Base-by-base conservation (phyloP, 169 alveolate genomes). In the Plasmodium yoelii region DNA sequence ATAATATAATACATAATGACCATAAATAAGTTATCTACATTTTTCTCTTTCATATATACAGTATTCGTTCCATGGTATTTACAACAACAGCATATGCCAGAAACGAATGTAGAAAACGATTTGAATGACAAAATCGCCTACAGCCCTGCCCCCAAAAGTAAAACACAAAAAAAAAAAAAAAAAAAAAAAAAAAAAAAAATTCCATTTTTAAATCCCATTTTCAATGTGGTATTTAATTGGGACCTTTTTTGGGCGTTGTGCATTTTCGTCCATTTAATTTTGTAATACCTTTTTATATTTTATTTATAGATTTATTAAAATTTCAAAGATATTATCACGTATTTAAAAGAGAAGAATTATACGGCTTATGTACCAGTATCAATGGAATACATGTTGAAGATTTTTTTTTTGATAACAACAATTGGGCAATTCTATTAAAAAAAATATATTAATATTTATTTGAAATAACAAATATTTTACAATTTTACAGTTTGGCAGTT, bases 261-360 rank as follows among this genome's bases (percentile, higher is more conserved):
- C n/a, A 13, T 47, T 47, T 13, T 47, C 56, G 3, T 10, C 56
- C n/a, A 13, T 47, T 47, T 8, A 47, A 47, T 61, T 75, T 53
- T 74, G 19, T n/a, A 8, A 57, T 5, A 0, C 0, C 28, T 5
- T 57, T 57, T 57, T 57, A 15, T 57, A 8, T 24, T 18, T 24
- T 19, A 51, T 51, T 19, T 19, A 44, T 34, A 75, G 88, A 75
- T 63, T 60, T 75, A 13, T 13, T 94, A 88, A 92, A 88, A 65
- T 51, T 92, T n/a, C 77, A 94, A 73, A 92, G 99, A 84, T 97
- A 95, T 93, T 97, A 97, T 92, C 98, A 96, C 93, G 97, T 97
- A 15, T 97, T 97, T 92, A 93, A 91, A 68, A 75, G 96, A 88
- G 98, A 97, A 53, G 99, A 97, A 89, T 90, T 97, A 15, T 97